Evolutionary conservation across 2,329 filamentous ascomycete species (phyloP).

Genomic region (Cyphellophora europaea): DNA sequence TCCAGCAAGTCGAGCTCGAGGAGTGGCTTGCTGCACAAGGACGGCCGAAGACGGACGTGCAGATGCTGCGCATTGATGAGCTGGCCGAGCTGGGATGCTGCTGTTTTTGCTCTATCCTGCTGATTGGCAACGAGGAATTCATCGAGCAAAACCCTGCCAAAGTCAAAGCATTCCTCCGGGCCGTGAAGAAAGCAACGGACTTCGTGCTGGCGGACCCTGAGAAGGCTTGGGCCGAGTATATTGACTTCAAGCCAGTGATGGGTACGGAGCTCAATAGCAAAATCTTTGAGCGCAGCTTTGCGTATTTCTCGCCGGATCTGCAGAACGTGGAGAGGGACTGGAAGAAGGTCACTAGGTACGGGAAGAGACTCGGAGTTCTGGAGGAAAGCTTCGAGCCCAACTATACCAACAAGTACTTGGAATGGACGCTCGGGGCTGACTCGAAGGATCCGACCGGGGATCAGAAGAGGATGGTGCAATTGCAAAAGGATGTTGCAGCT

Average conservation of each 20-base stretch:
- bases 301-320: slow-evolving; percentile 65
- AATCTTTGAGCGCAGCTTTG: slow-evolving; percentile 70
- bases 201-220: slow-evolving; percentile 57
- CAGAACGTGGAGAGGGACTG: slow-evolving; percentile 69
- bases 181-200: slow-evolving; percentile 66
- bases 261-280: slow-evolving; percentile 60
- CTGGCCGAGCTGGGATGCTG: slow-evolving; percentile 71
- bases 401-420: slow-evolving; percentile 64
- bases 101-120: slow-evolving; percentile 75
- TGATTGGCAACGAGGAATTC: slow-evolving; percentile 69
- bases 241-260: slow-evolving; percentile 65
- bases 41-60: slow-evolving; percentile 57
- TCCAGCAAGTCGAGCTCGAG: slow-evolving; percentile 74
- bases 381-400: slow-evolving; percentile 57
- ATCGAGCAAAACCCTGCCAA: slow-evolving; percentile 56
- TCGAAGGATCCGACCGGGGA: slow-evolving; percentile 60
- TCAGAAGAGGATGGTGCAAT: slow-evolving; percentile 62
- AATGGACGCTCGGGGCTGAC: slow-evolving; percentile 56
- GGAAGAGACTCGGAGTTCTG: slow-evolving; percentile 62
- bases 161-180: slow-evolving; percentile 58
- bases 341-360: slow-evolving; percentile 68
- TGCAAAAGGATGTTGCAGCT: slow-evolving; percentile 58
- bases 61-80: slow-evolving; percentile 75
- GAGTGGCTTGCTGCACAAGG: slow-evolving; percentile 60
- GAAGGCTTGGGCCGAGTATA: slow-evolving; percentile 57